Evolutionary conservation across 495 filamentous ascomycete species (phyloP), one percentile per base, ranked within the genome.

Genomic region (Aspergillus cavernicola): DNA sequence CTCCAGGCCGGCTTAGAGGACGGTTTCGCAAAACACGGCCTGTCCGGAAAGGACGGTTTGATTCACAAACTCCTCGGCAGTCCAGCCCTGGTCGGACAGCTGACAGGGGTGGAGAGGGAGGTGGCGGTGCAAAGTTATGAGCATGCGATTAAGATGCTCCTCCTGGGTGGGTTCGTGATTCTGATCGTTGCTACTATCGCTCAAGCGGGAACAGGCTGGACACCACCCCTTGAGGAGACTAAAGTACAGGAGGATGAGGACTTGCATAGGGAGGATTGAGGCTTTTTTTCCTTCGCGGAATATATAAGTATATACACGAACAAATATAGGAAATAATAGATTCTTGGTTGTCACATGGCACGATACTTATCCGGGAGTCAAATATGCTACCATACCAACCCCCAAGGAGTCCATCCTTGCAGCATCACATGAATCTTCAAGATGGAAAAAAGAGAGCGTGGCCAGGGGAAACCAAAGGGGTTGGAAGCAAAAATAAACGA

Each of bases 141-240:
- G 57, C 62, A 68, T 15, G 85, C 80, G 0, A 56, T 89, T 33
- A 75, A 66, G 23, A 71, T 69, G 18, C 59, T 90, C 39, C 87
- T 88, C 53, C 60, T 81, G 40, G 74, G 76, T 12, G 80, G 80
- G 1, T 74, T 77, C 29, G 78, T 65, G 18, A 51, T 89, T 49
- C 78, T 79, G 16, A 49, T 83, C 8, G 29, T 79, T 6, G 78
- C 84, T 28, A 64, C 81, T 20, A 51, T 78, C 5, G 59, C 87
- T 24, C 87, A 90, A 67, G 85, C 85, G 1, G 81, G 78, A 11
- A 85, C 86, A 4, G 87, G 88, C 3, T 88, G 86, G 86, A 76
- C 51, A 10, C 66, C 32, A 9, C 50, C 39, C 12, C 41, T 11
- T 15, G 32, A 60, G 15, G 53, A 52, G 19, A 40, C 55, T 12